A percentile compares a stretch with the other conserved stretches of the same genome.
Evolutionary conservation across 257 asterid species (phyloP).

Genomic region (Anisodus tanguticus): DNA sequence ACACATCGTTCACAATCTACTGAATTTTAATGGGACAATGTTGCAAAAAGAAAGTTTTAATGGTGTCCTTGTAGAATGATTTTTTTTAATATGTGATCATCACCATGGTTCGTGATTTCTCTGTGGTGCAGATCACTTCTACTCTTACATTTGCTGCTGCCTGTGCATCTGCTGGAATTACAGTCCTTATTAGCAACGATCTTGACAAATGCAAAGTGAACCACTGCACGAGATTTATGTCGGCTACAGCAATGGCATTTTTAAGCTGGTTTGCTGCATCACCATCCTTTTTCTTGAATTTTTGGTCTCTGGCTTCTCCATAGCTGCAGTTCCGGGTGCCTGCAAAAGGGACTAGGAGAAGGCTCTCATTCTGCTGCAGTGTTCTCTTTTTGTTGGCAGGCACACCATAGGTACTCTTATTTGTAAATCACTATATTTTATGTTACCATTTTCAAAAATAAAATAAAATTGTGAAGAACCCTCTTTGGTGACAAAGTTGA

Average conservation of each 20-base stretch:
- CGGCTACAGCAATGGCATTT: conserved; percentile 93
- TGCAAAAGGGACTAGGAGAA: background rate
- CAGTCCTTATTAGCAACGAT: conserved; percentile 86
- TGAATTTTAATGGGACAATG: background rate
- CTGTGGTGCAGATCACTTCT: conserved; percentile 57
- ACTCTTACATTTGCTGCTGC: conserved; percentile 93
- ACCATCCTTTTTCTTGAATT: conserved; percentile 75
- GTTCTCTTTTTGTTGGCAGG: background rate
- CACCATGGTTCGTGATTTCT: background rate
- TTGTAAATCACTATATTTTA: background rate
- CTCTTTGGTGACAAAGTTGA: background rate
- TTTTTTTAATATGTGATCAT: background rate
- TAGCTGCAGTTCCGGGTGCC: conserved; percentile 28
- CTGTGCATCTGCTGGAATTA: conserved; percentile 90
- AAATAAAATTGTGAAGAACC: no score
- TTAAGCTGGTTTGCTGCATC: conserved; percentile 83
- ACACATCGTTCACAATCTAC: background rate
- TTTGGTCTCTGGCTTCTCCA: conserved; percentile 80
- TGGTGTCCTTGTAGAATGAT: background rate
- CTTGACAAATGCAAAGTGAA: conserved; percentile 65
- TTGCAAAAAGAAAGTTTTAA: background rate
- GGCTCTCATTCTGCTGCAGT: background rate
- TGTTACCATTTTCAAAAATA: no score
- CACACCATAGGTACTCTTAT: background rate
- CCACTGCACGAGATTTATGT: conserved; percentile 84